Conservation (phyloP, 1,284 basidiomycete genomes). For the Chalciporus piperatoides region DNA sequence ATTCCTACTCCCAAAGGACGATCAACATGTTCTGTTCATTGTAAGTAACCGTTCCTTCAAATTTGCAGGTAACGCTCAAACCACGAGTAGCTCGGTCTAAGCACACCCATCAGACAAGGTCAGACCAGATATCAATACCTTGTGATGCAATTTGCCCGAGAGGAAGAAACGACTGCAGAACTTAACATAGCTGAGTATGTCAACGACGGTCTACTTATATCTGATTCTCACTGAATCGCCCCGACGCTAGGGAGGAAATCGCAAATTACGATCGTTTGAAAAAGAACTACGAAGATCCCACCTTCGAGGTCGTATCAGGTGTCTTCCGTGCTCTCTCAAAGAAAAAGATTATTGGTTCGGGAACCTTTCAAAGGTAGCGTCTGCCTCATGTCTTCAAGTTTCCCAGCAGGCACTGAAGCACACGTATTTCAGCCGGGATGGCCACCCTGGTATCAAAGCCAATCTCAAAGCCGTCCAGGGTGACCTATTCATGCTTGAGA, state of each 20-base stretch:
- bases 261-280: conserved; percentile 80
- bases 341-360: conserved; percentile 88
- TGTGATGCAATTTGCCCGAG: conserved; percentile 95
- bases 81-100: conserved; percentile 69
- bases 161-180: conserved; percentile 96
- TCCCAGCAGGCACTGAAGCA: conserved; percentile 3
- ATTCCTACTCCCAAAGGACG: conserved; percentile 96
- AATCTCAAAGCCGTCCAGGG: conserved; percentile 98
- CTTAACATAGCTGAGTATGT: conserved; percentile 90
- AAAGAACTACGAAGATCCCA: conserved; percentile 90
- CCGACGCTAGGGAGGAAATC: conserved; percentile 58
- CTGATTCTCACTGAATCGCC: conserved; percentile 6
- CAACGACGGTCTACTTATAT: not conserved
- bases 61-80: conserved; percentile 1
- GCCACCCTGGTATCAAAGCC: conserved; percentile 86
- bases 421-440: conserved; percentile 52
- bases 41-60: conserved; percentile 42
- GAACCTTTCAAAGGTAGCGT: conserved; percentile 76
- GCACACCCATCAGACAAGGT: conserved; percentile 94
- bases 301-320: conserved; percentile 93
- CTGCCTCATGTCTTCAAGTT: not conserved
- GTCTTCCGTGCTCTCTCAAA: conserved; percentile 90
- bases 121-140: conserved; percentile 98
- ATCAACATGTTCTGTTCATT: conserved; percentile 94
- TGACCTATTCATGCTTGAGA: conserved; percentile 97